These are phyloP conservation scores for Sarcodon sp. DNA, from an alignment of 768 basidiomycete genomes.

Conservation along the genomic window DNA sequence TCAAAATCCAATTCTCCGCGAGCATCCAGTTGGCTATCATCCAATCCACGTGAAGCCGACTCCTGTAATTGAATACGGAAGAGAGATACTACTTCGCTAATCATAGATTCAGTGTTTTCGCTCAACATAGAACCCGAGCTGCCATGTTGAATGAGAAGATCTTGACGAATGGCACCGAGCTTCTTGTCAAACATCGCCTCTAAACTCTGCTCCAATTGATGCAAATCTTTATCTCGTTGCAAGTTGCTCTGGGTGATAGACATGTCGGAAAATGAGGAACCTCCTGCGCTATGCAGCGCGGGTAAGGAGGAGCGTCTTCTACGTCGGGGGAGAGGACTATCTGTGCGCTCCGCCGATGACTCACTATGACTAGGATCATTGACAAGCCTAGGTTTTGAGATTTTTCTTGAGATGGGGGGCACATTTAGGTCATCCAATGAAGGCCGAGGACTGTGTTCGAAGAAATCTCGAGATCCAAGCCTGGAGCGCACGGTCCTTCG, in stretches of 20 bases:
- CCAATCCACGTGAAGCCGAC: slow-evolving; percentile 39
- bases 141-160: slow-evolving; percentile 16
- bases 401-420: slow-evolving; percentile 51
- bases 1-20: slow-evolving; percentile 72
- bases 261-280: slow-evolving; percentile 29
- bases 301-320: slow-evolving; percentile 21
- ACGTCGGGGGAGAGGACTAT: slow-evolving; percentile 24
- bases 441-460: slow-evolving; percentile 46
- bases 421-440: slow-evolving; percentile 72
- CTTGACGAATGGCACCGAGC: slow-evolving; percentile 35
- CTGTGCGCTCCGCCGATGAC: slow-evolving; percentile 10
- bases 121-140: slow-evolving; percentile 15
- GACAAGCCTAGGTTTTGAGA: slow-evolving; percentile 38
- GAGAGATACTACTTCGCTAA: slow-evolving; percentile 52
- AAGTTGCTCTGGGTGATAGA: slow-evolving; percentile 9
- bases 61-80: slow-evolving; percentile 60
- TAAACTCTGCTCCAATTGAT: slow-evolving; percentile 48
- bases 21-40: slow-evolving; percentile 57
- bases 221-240: slow-evolving; percentile 36
- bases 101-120: slow-evolving; percentile 43
- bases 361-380: slow-evolving; percentile 41
- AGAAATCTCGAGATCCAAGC: slow-evolving; percentile 61
- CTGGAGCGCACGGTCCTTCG: slow-evolving; percentile 65
- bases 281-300: slow-evolving; percentile 32
- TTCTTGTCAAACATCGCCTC: slow-evolving; percentile 60